These are phyloP conservation scores for Scutellaria galericulata DNA, from an alignment of 257 asterid genomes.

Conservation along the genomic window DNA sequence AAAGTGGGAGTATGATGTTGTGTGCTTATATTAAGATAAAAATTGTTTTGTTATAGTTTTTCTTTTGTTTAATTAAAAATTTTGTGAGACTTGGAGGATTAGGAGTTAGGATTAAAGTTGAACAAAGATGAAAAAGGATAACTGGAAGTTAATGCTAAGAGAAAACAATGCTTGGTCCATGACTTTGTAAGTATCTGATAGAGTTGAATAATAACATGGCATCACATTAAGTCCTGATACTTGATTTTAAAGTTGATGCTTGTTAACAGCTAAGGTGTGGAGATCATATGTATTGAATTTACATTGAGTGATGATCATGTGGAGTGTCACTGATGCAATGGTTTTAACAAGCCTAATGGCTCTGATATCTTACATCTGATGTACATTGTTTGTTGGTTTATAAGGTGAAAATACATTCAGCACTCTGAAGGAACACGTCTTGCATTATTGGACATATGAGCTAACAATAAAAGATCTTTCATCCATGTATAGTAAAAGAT, in stretches of 20 bases:
- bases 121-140: neutral
- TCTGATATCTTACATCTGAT: neutral
- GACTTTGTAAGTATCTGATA: neutral
- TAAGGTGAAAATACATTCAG: neutral
- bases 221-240: neutral
- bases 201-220: conserved; percentile 12
- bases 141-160: neutral
- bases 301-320: neutral
- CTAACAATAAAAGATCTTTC: neutral
- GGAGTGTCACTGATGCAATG: conserved; percentile 6
- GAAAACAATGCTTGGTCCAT: neutral
- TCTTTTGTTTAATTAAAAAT: no score
- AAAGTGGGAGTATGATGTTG: neutral
- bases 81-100: neutral
- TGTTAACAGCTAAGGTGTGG: conserved; percentile 2
- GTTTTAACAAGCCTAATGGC: conserved; percentile 17
- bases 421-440: neutral
- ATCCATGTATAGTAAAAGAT: no score
- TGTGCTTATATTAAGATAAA: conserved; percentile 9
- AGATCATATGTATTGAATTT: neutral
- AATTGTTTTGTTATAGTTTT: no score
- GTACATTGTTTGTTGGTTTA: neutral
- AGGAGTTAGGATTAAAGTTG: conserved; percentile 20
- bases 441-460: neutral
- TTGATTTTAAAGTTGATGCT: neutral